Evolutionary conservation across 805 yeast genomes (phyloP).

Genomic region (Metschnikowia cerradonensis): DNA sequence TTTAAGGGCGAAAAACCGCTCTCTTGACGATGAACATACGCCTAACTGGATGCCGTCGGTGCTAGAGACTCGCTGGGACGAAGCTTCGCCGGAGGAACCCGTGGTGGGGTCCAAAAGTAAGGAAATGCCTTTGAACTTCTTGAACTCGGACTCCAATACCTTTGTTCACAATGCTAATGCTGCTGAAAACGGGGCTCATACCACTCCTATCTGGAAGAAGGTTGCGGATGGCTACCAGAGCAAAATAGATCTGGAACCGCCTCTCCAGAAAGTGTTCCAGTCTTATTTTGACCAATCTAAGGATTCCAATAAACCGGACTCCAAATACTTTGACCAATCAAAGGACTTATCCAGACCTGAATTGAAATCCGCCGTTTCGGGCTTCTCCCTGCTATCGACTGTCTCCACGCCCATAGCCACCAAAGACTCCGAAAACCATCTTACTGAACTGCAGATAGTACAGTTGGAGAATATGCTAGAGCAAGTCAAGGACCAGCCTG

Average conservation of each 20-base stretch:
- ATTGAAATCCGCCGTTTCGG: slow-evolving; percentile 17
- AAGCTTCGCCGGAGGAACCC: slow-evolving; percentile 1
- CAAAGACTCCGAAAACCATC: slow-evolving; percentile 12
- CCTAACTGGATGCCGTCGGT: slow-evolving; percentile 44
- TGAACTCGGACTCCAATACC: slow-evolving; percentile 23
- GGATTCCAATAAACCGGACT: not conserved
- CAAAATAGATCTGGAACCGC: slow-evolving; percentile 18
- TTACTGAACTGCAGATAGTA: slow-evolving; percentile 19
- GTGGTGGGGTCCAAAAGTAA: not conserved
- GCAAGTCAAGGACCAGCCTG: slow-evolving; percentile 20
- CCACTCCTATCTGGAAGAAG: slow-evolving; percentile 30
- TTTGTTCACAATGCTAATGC: slow-evolving; percentile 28
- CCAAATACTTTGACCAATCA: too few species aligned
- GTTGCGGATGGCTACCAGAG: slow-evolving; percentile 26
- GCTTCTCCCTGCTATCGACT: slow-evolving; percentile 17
- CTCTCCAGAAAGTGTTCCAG: slow-evolving; percentile 30
- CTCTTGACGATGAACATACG: slow-evolving; percentile 16
- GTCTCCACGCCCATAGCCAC: slow-evolving; percentile 34
- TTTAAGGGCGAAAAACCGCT: slow-evolving; percentile 7
- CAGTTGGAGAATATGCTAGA: slow-evolving; percentile 24
- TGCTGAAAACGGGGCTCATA: slow-evolving; percentile 9
- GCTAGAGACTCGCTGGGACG: slow-evolving; percentile 33
- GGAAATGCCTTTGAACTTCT: slow-evolving; percentile 14
- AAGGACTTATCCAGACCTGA: not conserved
- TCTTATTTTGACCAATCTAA: slow-evolving; percentile 18